Evolutionary conservation across 768 basidiomycete species (phyloP), one percentile per base, ranked within the genome.

Genomic region (Suillus subluteus): DNA sequence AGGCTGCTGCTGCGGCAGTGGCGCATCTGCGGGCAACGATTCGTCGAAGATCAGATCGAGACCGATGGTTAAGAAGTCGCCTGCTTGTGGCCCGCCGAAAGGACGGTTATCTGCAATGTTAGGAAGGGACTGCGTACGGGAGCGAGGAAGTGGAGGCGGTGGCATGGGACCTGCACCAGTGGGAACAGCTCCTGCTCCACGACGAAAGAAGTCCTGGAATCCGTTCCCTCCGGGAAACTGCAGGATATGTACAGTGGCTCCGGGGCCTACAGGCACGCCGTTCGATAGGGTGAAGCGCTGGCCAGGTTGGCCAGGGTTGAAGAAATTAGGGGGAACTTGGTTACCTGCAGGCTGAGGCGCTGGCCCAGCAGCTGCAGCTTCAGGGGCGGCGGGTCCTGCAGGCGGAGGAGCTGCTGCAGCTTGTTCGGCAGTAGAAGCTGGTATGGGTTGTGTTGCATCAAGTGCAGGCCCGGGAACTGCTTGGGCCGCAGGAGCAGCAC

Each of bases 41-140:
- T 69, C 71, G 54, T 69, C 73, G 11, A 81, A 67, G 64, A 81
- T 75, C 72, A 82, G 77, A 64, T 82, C 81, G 37, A 82, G 68
- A n/a, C 82, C 81, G 62, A 82, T 77, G 23, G 81, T 80, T 32
- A 82, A 4, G 6, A 79, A 66, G 52, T 76, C 75, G 1, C 72
- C 62, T 63, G 65, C 76, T 68, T 35, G 15, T 52, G 35, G 54
- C 50, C 44, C 58, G 3, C 44, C 44, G 50, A 68, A 65, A 0
- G 62, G 6, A 50, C 59, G 32, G 68, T 70, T 71, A 35, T 76
- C 63, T 65, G 71, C 67, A 32, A 74, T 66, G 18, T 70, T 61
- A 62, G 73, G 21, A 71, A 71, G 66, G 38, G 23, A 68, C 54
- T 67, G 66, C 13, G 68, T 59, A 64, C 69, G 30, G n/a, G 58